These are phyloP conservation scores for Populus alba DNA, from an alignment of 345 rosid species.

Conservation along the genomic window DNA sequence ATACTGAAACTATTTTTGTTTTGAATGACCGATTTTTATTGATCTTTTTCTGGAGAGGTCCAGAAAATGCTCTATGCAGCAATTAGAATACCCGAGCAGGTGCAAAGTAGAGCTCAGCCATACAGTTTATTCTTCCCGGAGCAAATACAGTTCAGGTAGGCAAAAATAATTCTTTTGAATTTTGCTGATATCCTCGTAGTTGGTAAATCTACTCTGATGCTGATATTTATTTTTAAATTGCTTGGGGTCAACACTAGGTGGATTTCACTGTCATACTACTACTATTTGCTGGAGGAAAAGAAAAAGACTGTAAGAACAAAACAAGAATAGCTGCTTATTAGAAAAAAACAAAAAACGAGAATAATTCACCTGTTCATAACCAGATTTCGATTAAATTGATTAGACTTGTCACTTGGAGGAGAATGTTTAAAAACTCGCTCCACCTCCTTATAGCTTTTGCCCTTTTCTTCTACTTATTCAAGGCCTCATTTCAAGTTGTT, in stretches of 20 bases:
- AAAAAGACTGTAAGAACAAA: background rate
- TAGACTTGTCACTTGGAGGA: background rate
- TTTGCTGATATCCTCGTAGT: background rate
- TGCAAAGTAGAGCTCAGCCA: conserved; percentile 67
- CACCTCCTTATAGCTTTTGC: background rate
- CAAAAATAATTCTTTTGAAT: too few species aligned
- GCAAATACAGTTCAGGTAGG: too few species aligned
- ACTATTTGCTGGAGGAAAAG: background rate
- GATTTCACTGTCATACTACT: background rate
- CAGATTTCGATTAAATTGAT: background rate
- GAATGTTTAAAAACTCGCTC: too few species aligned
- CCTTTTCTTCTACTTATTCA: background rate
- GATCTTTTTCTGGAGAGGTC: too few species aligned
- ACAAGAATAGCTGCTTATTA: background rate
- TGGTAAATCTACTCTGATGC: background rate
- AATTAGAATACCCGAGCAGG: too few species aligned
- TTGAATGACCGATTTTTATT: too few species aligned
- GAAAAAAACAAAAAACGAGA: too few species aligned
- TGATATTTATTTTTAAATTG: background rate
- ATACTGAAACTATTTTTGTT: too few species aligned
- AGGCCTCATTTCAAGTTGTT: background rate
- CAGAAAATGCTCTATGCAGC: too few species aligned
- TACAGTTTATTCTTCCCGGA: too few species aligned
- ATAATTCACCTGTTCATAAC: background rate
- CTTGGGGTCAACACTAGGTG: background rate